Percentiles rank a stretch among this genome's conserved stretches.
Conservation (phyloP, 2,329 filamentous ascomycete species). For the Remersonia thermophila region DNA sequence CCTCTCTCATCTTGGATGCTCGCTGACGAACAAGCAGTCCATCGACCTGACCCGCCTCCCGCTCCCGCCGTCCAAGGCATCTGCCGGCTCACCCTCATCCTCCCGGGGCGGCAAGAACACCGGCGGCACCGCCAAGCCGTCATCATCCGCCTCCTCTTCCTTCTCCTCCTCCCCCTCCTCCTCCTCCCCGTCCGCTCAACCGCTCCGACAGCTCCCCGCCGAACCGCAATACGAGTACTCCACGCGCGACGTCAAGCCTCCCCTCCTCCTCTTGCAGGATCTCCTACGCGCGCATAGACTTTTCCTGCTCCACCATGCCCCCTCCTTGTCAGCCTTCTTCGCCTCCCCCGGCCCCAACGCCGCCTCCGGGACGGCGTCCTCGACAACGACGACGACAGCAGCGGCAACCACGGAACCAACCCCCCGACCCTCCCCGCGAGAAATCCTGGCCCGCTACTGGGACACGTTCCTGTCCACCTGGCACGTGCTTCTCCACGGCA, state of each 20-base stretch:
- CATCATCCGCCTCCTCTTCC: neutral
- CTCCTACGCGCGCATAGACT: slow-evolving; percentile 68
- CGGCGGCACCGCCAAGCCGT: neutral
- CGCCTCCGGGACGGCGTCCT: too few relatives aligned
- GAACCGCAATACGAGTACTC: slow-evolving; percentile 59
- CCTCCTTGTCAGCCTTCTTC: slow-evolving; percentile 59
- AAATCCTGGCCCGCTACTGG: slow-evolving; percentile 65
- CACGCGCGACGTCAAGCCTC: slow-evolving; percentile 76
- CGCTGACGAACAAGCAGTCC: slow-evolving; percentile 37
- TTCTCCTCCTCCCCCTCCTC: slow-evolving; percentile 1
- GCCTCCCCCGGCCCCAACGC: too few relatives aligned
- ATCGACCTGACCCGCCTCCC: slow-evolving; percentile 66
- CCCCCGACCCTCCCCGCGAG: slow-evolving; percentile 35
- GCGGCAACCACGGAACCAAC: too few relatives aligned
- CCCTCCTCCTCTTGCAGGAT: slow-evolving; percentile 65
- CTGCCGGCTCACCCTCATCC: neutral
- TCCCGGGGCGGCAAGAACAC: too few relatives aligned
- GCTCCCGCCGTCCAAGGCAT: slow-evolving; percentile 36
- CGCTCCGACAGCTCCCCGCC: slow-evolving; percentile 5
- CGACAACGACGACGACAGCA: too few relatives aligned
- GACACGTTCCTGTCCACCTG: slow-evolving; percentile 56
- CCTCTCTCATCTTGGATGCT: neutral
- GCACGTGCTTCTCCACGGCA: slow-evolving; percentile 84
- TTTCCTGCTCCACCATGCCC: slow-evolving; percentile 80
- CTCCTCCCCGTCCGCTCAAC: neutral